Evolutionary conservation across 108 stramenopile genomes (phyloP), one percentile per base, ranked within the genome.

Genomic region (Asterionellopsis glacialis): DNA sequence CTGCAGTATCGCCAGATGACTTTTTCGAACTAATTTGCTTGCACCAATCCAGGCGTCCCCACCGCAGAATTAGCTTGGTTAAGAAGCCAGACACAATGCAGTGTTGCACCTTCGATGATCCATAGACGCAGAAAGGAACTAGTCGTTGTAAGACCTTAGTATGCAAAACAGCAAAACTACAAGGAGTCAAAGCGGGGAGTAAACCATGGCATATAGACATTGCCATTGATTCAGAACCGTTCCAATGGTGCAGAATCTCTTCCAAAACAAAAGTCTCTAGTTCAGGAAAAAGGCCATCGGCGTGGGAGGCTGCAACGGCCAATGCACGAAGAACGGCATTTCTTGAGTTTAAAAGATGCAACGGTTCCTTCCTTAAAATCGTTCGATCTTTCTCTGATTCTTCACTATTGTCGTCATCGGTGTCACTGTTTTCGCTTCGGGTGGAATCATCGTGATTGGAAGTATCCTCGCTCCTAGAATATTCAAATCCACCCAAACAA

Each of bases 191-290:
- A 27, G 14, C 16, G 4, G 61, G 61, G 1, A 63, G 23, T 16
- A 63, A 51, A 14, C 11, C 61, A 15, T 28, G 18, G 11, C 61
- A 63, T 16, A 63, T 7, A 27, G 2, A n/a, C 28, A 19, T 15
- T 28, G 47, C 47, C n/a, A 52, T 25, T 4, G 24, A 5, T 16
- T 63, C 61, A 9, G 24, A 2, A n/a, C 61, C 61, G 26, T 63
- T 47, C 61, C 61, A 63, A 63, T 2, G 7, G 6, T 49, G 50
- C 47, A 63, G 50, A 27, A 63, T 27, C 7, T 50, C 24, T 14
- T 63, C 50, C 23, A 63, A n/a, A 16, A 63, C 9, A 39, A 63
- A 63, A 7, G n/a, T 18, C 41, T 63, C 61, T 4, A 54, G 13
- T 38, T 63, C 61, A 16, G 61, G 24, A n/a, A 39, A 23, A 6